Conservation (phyloP, 352 stramenopile species). For the Phytophthora nicotianae region DNA sequence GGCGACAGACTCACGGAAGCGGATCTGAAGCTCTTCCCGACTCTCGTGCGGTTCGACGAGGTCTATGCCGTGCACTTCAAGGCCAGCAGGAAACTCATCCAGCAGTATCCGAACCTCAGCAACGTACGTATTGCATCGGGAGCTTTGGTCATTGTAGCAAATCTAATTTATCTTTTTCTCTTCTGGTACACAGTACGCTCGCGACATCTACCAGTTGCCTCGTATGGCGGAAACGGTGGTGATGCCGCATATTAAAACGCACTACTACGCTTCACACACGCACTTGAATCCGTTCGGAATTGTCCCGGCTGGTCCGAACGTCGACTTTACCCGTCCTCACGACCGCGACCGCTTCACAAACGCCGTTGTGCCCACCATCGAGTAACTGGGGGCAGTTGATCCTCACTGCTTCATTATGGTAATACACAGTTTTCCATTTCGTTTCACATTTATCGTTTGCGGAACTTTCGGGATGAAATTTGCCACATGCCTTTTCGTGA, state of each 20-base stretch:
- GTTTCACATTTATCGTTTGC: not conserved
- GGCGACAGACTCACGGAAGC: slow-evolving; percentile 72
- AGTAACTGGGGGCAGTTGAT: too few species aligned
- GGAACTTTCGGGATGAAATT: not conserved
- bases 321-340: slow-evolving; percentile 34
- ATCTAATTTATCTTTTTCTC: slow-evolving; percentile 2
- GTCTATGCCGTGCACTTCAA: slow-evolving; percentile 87
- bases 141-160: not conserved
- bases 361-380: slow-evolving; percentile 4
- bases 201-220: slow-evolving; percentile 50
- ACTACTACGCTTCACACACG: slow-evolving; percentile 60
- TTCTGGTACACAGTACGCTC: slow-evolving; percentile 54
- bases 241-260: slow-evolving; percentile 63
- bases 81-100: slow-evolving; percentile 83
- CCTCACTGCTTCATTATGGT: not conserved
- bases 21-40: slow-evolving; percentile 93
- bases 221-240: slow-evolving; percentile 40
- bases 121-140: slow-evolving; percentile 27
- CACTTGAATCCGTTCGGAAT: slow-evolving; percentile 54
- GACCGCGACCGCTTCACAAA: slow-evolving; percentile 44
- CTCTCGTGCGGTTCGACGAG: slow-evolving; percentile 93
- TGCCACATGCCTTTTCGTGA: slow-evolving; percentile 1
- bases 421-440: not conserved
- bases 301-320: slow-evolving; percentile 31
- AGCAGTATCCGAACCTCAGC: slow-evolving; percentile 86